Conservation (phyloP, 2,329 filamentous ascomycete species). For the Celoporthe dispersa region DNA sequence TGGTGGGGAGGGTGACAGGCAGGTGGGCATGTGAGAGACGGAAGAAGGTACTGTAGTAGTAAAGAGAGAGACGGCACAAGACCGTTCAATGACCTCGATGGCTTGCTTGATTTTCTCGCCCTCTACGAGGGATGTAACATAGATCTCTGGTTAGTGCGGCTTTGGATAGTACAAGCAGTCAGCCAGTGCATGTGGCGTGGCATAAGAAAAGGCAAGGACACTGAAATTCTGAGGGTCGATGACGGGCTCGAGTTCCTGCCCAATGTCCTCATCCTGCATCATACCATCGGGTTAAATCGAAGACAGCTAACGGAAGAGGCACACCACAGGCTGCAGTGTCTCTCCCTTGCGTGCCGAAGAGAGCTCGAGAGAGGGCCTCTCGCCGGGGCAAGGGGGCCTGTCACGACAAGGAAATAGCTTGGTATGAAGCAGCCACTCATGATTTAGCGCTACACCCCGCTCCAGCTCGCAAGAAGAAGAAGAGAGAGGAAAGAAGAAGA, state of each 20-base stretch:
- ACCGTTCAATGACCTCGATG: background rate
- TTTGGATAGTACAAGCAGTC: background rate
- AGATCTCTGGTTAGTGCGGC: constrained; percentile 8
- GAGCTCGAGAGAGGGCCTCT: background rate
- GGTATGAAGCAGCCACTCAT: background rate
- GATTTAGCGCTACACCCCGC: background rate
- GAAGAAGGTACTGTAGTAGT: background rate
- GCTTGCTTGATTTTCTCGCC: background rate
- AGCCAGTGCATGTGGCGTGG: background rate
- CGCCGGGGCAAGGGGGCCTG: background rate
- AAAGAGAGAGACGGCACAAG: background rate
- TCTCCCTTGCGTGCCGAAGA: background rate
- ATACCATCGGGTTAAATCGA: background rate
- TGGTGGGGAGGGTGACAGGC: background rate
- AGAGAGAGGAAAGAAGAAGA: constrained; percentile 5
- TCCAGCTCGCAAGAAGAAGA: constrained; percentile 6
- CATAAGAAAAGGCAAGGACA: constrained; percentile 1
- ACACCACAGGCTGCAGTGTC: background rate
- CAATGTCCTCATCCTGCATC: constrained; percentile 9
- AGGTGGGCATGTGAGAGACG: background rate
- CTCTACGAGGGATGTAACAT: constrained; percentile 5
- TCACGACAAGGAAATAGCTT: background rate
- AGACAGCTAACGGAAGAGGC: constrained; percentile 9
- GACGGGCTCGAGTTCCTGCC: background rate
- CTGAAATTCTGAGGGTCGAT: background rate